Evolutionary conservation across 306 rosid species (phyloP).

Genomic region (Ormosia semicastrata): DNA sequence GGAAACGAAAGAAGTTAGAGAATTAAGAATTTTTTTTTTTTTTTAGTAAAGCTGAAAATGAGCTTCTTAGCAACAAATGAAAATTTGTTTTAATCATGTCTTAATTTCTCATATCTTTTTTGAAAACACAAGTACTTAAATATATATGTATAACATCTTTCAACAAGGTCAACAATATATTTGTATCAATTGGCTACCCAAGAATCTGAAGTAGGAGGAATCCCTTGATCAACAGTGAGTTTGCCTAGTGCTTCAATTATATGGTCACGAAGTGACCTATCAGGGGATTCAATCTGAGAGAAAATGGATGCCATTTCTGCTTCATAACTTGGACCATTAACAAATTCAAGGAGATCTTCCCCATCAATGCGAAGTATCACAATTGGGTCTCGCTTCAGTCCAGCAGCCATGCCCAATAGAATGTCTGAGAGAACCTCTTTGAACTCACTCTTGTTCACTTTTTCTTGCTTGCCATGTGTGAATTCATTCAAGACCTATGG

Average conservation of each 20-base stretch:
- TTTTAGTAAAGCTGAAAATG: not conserved
- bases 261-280: conserved; percentile 49
- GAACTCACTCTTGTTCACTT: conserved; percentile 89
- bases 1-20: not conserved
- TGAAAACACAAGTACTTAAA: not conserved
- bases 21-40: not conserved
- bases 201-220: conserved; percentile 90
- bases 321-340: conserved; percentile 62
- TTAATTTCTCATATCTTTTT: not conserved
- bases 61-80: not conserved
- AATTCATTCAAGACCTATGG: conserved; percentile 80
- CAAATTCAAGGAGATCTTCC: conserved; percentile 86
- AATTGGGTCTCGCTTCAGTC: conserved; percentile 87
- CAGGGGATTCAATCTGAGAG: conserved; percentile 47
- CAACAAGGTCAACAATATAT: conserved; percentile 3
- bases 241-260: conserved; percentile 63
- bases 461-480: conserved; percentile 88
- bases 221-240: conserved; percentile 89
- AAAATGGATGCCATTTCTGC: conserved; percentile 60
- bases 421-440: conserved; percentile 87
- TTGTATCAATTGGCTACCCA: conserved; percentile 59
- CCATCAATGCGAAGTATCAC: conserved; percentile 94
- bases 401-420: conserved; percentile 97
- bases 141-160: not conserved
- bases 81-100: not conserved